Evolutionary conservation across 768 basidiomycete genomes (phyloP), one percentile per base, ranked within the genome.

Genomic region (Naematelia aurantialba): DNA sequence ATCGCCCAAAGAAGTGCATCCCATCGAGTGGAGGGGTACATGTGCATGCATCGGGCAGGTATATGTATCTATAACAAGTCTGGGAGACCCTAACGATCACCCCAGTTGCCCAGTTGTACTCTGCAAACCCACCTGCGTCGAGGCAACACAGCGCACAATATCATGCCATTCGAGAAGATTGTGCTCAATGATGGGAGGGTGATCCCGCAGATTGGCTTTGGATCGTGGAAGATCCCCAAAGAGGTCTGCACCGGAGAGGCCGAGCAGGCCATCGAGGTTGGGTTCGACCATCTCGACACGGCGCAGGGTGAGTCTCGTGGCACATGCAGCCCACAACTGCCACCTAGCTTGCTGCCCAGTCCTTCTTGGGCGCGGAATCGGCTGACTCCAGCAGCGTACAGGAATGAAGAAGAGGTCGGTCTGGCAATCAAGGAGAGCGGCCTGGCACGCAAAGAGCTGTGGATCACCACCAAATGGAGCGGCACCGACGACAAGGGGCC

Each of bases 191-290:
- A 75, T 58, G 75, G 75, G 21, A 59, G 67, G n/a, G 60, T 72
- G 53, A 69, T 76, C 62, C 72, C 75, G 4, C 59, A 61, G 39
- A 72, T 75, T 46, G 70, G 73, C 10, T 75, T 70, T 55, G 74
- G 76, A 31, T 66, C 75, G 8, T 76, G 74, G 73, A 76, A 76
- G 68, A 71, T 76, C 52, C 69, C 73, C 10, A 66, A 66, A 45
- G 67, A 73, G 19, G 65, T 65, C 17, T 62, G 60, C 27, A 50
- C 58, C 8, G 72, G 59, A 19, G 67, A 76, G 30, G 70, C 72
- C 31, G 64, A 66, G 34, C 67, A 69, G 22, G 76, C 70, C 19
- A 57, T 75, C 55, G 63, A 71, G 14, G 64, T 69, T 19, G 74
- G 74, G 4, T 75, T 75, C 55, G 60, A 65, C 39, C 70, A 72